Base-by-base conservation (phyloP, 768 basidiomycete genomes). In the Mycena capillaripes region DNA sequence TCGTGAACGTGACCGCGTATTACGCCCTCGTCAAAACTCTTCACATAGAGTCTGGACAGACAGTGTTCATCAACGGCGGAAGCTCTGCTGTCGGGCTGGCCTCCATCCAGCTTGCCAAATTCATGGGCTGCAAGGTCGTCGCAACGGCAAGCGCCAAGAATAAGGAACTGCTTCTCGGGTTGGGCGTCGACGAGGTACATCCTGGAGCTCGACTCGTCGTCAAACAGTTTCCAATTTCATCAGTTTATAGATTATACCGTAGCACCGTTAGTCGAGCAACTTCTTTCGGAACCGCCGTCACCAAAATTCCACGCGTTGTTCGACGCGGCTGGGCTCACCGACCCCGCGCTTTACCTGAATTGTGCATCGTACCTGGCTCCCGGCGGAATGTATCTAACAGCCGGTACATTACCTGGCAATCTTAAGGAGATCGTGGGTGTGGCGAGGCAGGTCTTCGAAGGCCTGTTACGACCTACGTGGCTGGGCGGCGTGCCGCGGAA, bases 71-170 rank as follows among this genome's bases (percentile, higher is more conserved):
- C 76, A 91, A 93, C 66, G 93, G 93, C 0, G 94, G 92, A 5
- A 91, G 90, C 60, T 89, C 91, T 1, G 81, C 89, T 16, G 91
- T 94, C 1, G 94, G 93, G 5, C 82, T 86, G n/a, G 88, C 87
- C 74, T 93, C 92, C 1, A 91, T 95, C 57, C 92, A 94, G 78
- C 78, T 94, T 12, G 92, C 93, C 10, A 95, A 94, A 77, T 85
- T 88, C 0, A 84, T 83, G 71, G 91, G 91, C 4, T 89, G 89
- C 65, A 82, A 79, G 60, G 92, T 94, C 6, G 82, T 87, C 2
- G 88, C 89, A 0, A 89, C 86, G 34, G 92, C 91, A 11, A 93
- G 92, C 4, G 83, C 78, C 1, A 88, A 85, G 78, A 94, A 93
- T 70, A 87, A 89, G 53, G 84, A 85, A 5, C 88, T 89, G 61